Percentiles rank a stretch among this genome's conserved stretches.
Evolutionary conservation across 2,329 filamentous ascomycete species (phyloP).

Genomic region (Claviceps capensis): DNA sequence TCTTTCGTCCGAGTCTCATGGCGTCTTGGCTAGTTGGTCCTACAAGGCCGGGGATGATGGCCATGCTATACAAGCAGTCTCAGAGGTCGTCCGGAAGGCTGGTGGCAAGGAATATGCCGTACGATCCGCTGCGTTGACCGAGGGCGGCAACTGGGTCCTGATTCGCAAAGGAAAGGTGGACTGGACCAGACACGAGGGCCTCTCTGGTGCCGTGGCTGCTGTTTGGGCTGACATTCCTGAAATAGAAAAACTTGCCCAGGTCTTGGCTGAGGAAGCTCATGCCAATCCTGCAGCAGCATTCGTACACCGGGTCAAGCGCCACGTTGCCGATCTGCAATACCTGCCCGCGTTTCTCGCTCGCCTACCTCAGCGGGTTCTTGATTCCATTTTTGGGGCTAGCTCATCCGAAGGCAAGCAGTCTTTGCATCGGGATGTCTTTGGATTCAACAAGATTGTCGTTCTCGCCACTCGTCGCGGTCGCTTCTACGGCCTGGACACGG

Average conservation of each 20-base stretch:
- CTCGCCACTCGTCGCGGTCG: slow-evolving; percentile 68
- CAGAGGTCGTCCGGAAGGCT: slow-evolving; percentile 68
- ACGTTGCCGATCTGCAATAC: slow-evolving; percentile 62
- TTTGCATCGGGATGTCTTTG: slow-evolving; percentile 61
- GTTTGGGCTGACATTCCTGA: slow-evolving; percentile 67
- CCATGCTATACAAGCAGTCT: slow-evolving; percentile 51
- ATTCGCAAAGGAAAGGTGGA: slow-evolving; percentile 67
- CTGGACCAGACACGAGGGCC: slow-evolving; percentile 72
- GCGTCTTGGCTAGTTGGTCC: slow-evolving; percentile 62
- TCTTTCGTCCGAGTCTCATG: slow-evolving; percentile 63
- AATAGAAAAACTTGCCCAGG: slow-evolving; percentile 60
- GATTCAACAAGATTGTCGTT: slow-evolving; percentile 75
- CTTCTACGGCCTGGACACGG: slow-evolving; percentile 67
- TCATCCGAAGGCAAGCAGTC: slow-evolving; percentile 28
- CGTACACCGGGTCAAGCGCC: slow-evolving; percentile 70
- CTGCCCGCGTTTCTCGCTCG: slow-evolving; percentile 60
- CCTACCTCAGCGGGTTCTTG: slow-evolving; percentile 55
- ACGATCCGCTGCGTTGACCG: slow-evolving; percentile 57
- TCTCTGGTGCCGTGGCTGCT: slow-evolving; percentile 68
- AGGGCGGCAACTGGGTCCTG: slow-evolving; percentile 63
- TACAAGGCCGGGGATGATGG: slow-evolving; percentile 32
- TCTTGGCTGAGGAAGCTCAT: slow-evolving; percentile 75
- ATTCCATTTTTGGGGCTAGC: slow-evolving; percentile 47
- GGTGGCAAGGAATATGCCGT: slow-evolving; percentile 57
- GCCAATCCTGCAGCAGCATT: slow-evolving; percentile 73